phyloP scores from a whole-genome alignment of 2,329 filamentous ascomycete genomes.

The Colletotrichum sp. region DNA sequence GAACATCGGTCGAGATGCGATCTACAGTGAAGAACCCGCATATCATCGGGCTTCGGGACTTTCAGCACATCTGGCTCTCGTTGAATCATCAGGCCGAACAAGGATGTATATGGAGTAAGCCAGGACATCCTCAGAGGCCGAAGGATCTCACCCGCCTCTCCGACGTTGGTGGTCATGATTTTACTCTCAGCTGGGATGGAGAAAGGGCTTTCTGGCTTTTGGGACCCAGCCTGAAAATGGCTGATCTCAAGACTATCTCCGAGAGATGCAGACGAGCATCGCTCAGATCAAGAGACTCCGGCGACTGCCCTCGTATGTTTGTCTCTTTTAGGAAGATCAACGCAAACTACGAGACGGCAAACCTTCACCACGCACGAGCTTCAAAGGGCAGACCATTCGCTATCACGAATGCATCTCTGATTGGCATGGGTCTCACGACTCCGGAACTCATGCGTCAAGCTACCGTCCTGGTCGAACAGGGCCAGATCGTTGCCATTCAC shows the following conservation, averaged over 20 bases:
- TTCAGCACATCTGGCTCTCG: neutral
- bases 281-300: neutral
- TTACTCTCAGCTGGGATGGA: neutral
- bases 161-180: neutral
- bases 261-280: neutral
- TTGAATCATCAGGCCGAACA: neutral
- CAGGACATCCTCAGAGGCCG: neutral
- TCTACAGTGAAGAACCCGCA: neutral
- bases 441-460: neutral
- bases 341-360: neutral
- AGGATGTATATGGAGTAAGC: neutral
- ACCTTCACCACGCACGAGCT: neutral
- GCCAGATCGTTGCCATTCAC: neutral
- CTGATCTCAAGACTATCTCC: accelerated
- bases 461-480: accelerated
- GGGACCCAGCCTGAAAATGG: neutral
- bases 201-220: neutral
- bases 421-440: accelerated
- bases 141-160: neutral
- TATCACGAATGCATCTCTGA: neutral
- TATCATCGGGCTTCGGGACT: neutral
- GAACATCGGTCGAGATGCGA: neutral
- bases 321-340: neutral
- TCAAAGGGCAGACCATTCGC: neutral
- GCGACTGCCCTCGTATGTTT: neutral